These are phyloP conservation scores for Scheffersomyces stambukii DNA, from an alignment of 1,139 yeast species.

Conservation along the genomic window DNA sequence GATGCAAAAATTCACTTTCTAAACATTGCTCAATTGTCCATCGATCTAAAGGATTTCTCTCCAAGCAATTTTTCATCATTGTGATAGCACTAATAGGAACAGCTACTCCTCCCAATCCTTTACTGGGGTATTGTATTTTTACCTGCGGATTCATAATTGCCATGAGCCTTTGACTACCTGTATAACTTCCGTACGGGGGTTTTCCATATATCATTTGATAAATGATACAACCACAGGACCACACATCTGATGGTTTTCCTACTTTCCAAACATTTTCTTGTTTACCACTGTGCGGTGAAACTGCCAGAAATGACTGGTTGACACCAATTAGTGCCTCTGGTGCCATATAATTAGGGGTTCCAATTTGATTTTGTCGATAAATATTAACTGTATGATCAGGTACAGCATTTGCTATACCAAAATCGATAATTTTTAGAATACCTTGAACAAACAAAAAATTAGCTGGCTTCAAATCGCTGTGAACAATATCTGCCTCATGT, in stretches of 20 bases:
- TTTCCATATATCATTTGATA: slow-evolving; percentile 94
- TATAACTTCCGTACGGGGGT: slow-evolving; percentile 83
- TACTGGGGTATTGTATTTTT: slow-evolving; percentile 63
- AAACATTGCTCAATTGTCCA: slow-evolving; percentile 64
- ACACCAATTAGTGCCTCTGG: slow-evolving; percentile 87
- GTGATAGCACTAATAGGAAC: slow-evolving; percentile 73
- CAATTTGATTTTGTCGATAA: slow-evolving; percentile 87
- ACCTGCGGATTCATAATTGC: slow-evolving; percentile 88
- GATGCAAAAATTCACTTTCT: slow-evolving; percentile 57
- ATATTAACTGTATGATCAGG: slow-evolving; percentile 91
- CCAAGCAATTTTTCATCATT: slow-evolving; percentile 68
- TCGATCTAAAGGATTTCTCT: slow-evolving; percentile 67
- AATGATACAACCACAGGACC: slow-evolving; percentile 97
- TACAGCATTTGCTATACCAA: slow-evolving; percentile 93
- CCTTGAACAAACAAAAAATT: slow-evolving; percentile 88
- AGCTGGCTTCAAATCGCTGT: slow-evolving; percentile 94
- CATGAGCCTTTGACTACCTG: slow-evolving; percentile 73
- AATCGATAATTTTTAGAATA: slow-evolving; percentile 80
- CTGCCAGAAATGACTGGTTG: too few relatives aligned
- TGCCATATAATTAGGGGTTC: slow-evolving; percentile 97
- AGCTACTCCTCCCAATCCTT: slow-evolving; percentile 56
- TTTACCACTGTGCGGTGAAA: slow-evolving; percentile 14
- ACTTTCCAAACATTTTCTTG: slow-evolving; percentile 68
- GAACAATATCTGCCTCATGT: slow-evolving; percentile 85
- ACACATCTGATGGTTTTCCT: slow-evolving; percentile 92